Evolutionary conservation across 2,329 filamentous ascomycete species (phyloP).

Genomic region (Cryphonectria japonica): DNA sequence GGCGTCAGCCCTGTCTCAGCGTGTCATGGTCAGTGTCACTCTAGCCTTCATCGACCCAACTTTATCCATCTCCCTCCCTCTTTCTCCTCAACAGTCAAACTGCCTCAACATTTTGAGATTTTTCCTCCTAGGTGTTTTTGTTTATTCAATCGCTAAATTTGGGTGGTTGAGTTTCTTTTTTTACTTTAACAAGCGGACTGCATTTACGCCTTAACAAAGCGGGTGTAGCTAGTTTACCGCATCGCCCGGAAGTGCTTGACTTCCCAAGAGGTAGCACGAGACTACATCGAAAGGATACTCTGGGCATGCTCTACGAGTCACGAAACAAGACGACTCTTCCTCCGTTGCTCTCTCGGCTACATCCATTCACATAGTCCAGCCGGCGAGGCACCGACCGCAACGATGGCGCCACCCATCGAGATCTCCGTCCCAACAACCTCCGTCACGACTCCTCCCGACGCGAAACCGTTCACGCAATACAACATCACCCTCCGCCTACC

Average conservation of each 20-base stretch:
- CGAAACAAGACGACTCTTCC: not conserved
- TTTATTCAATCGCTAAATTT: not conserved
- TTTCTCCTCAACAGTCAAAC: not conserved
- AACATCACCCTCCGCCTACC: constrained; percentile 78
- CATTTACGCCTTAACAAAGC: not conserved
- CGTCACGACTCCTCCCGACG: constrained; percentile 50
- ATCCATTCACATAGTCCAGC: not conserved
- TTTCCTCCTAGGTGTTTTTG: not conserved
- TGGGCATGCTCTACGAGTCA: not conserved
- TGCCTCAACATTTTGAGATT: not conserved
- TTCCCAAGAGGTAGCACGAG: not conserved
- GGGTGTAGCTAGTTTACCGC: not conserved
- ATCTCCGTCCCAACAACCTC: constrained; percentile 71
- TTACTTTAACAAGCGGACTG: not conserved
- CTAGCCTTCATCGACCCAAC: not conserved
- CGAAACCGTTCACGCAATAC: constrained; percentile 76
- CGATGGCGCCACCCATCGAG: constrained; percentile 67
- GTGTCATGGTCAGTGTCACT: not conserved
- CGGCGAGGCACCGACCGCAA: not conserved
- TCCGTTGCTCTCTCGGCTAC: not conserved
- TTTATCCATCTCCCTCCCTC: not conserved
- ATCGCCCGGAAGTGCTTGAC: not conserved
- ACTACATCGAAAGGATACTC: not conserved
- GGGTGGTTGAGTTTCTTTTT: not conserved
- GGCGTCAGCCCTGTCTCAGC: not conserved